These are phyloP conservation scores for Fusarium ramigenum DNA, from an alignment of 2,329 filamentous ascomycete species.

Conservation along the genomic window DNA sequence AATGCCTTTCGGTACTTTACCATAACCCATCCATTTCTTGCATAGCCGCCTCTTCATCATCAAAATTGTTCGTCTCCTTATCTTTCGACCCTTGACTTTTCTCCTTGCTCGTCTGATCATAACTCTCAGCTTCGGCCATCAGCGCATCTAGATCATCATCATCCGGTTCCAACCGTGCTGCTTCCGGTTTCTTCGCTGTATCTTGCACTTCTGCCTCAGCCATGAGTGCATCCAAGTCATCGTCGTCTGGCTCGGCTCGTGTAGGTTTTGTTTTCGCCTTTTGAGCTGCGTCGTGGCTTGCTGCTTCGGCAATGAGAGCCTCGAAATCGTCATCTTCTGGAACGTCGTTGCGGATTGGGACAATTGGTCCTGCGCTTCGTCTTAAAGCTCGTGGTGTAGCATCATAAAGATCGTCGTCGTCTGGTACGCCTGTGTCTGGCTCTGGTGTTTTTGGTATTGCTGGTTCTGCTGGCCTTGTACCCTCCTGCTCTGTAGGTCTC, in stretches of 20 bases:
- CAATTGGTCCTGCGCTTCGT: slow-evolving; percentile 18
- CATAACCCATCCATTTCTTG: slow-evolving; percentile 68
- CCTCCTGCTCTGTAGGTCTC: slow-evolving; percentile 10
- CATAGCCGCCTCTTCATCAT: slow-evolving; percentile 75
- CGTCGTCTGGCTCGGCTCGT: slow-evolving; percentile 49
- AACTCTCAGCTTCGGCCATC: slow-evolving; percentile 60
- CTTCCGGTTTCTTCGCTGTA: slow-evolving; percentile 22
- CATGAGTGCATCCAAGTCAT: slow-evolving; percentile 63
- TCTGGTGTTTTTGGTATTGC: slow-evolving; percentile 43
- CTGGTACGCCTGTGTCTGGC: slow-evolving; percentile 43
- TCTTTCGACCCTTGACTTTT: neutral
- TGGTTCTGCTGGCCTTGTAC: slow-evolving; percentile 51
- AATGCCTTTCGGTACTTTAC: slow-evolving; percentile 40
- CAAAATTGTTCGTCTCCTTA: slow-evolving; percentile 54
- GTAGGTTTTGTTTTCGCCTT: slow-evolving; percentile 21
- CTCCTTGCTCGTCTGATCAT: slow-evolving; percentile 16
- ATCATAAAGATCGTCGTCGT: slow-evolving; percentile 64
- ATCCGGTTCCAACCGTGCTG: slow-evolving; percentile 41
- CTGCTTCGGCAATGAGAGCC: slow-evolving; percentile 62
- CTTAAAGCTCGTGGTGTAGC: slow-evolving; percentile 56
- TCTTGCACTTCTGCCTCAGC: slow-evolving; percentile 55
- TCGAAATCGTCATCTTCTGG: slow-evolving; percentile 62
- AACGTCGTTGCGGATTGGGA: slow-evolving; percentile 37
- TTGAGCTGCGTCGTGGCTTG: slow-evolving; percentile 39
- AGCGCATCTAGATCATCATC: slow-evolving; percentile 62